Percentiles rank a stretch among this genome's conserved stretches.
These are phyloP conservation scores for Nicotiana knightiana DNA, from an alignment of 257 asterid species.

Conservation along the genomic window DNA sequence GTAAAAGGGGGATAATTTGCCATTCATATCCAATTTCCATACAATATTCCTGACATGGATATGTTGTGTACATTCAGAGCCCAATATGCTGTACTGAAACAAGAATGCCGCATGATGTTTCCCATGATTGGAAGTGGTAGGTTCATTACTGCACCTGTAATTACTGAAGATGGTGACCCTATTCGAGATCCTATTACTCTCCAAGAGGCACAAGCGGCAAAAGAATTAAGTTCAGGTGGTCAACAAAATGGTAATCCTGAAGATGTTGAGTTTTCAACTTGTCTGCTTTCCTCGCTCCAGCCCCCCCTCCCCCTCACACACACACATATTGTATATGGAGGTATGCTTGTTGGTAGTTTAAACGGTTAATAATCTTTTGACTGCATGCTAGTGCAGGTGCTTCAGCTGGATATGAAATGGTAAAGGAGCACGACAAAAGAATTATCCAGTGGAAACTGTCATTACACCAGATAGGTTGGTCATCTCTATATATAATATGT, in stretches of 20 bases:
- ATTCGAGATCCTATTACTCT: conserved; percentile 78
- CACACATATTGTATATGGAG: neutral
- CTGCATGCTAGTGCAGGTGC: conserved; percentile 16
- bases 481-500: conserved; percentile 2
- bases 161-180: conserved; percentile 85
- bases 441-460: conserved; percentile 88
- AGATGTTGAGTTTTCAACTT: conserved; percentile 1
- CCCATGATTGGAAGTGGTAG: conserved; percentile 87
- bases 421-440: conserved; percentile 47
- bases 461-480: conserved; percentile 92
- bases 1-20: neutral
- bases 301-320: neutral
- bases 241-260: conserved; percentile 23
- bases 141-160: conserved; percentile 82
- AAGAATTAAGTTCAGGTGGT: conserved; percentile 3
- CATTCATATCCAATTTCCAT: neutral
- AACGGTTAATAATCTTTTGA: neutral
- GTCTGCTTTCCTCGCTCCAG: neutral
- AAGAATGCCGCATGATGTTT: conserved; percentile 75
- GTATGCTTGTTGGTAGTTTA: neutral
- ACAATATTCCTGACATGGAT: conserved; percentile 13
- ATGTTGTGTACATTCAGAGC: conserved; percentile 42
- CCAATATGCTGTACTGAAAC: conserved; percentile 67
- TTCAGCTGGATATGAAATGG: conserved; percentile 19
- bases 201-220: conserved; percentile 51